phyloP scores from a whole-genome alignment of 495 filamentous ascomycete species.

The Platismatia glauca region DNA sequence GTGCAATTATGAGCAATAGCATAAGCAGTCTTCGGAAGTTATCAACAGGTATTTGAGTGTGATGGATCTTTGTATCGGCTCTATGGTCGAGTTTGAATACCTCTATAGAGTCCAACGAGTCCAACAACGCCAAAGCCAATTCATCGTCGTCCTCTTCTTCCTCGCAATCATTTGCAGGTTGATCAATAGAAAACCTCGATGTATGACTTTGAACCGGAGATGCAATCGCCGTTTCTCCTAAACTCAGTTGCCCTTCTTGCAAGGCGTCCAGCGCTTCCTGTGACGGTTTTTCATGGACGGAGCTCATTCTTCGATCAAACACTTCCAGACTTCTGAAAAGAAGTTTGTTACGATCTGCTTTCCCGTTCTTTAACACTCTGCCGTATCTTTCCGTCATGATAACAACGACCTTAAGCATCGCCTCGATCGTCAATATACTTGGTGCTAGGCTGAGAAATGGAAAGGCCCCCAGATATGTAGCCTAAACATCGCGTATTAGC shows the following conservation, averaged over 20 bases:
- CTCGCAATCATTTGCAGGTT: constrained; percentile 49
- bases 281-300: constrained; percentile 25
- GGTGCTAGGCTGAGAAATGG: constrained; percentile 78
- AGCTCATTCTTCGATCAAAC: constrained; percentile 47
- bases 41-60: constrained; percentile 71
- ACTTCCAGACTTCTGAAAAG: constrained; percentile 75
- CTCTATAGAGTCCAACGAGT: constrained; percentile 69
- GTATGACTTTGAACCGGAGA: constrained; percentile 29
- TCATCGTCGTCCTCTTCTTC: constrained; percentile 65
- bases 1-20: constrained; percentile 68
- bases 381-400: constrained; percentile 77
- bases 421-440: constrained; percentile 75
- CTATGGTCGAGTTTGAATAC: constrained; percentile 62
- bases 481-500: constrained; percentile 10
- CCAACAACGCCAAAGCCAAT: constrained; percentile 71
- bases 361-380: constrained; percentile 59
- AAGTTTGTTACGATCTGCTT: constrained; percentile 59
- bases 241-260: constrained; percentile 12
- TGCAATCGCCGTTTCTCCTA: constrained; percentile 24
- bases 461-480: constrained; percentile 79
- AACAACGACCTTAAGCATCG: constrained; percentile 80
- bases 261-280: constrained; percentile 14
- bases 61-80: constrained; percentile 50
- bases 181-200: constrained; percentile 55
- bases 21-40: constrained; percentile 77